Percentiles rank a stretch among this genome's conserved stretches.
These are phyloP conservation scores for Solanum appendiculatum DNA, from an alignment of 257 asterid genomes.

Conservation along the genomic window DNA sequence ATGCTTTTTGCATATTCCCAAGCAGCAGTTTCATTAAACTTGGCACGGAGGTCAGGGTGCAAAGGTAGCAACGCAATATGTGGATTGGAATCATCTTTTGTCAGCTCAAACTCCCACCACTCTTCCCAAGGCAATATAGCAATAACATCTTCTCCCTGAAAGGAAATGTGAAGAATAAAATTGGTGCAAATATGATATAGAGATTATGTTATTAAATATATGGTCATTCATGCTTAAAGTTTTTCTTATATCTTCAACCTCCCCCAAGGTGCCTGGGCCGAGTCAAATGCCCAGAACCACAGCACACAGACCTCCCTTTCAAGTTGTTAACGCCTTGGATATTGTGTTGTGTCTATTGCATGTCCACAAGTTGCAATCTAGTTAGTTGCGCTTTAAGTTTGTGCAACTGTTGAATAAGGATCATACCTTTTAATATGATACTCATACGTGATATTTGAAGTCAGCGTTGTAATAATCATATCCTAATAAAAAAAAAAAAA, in stretches of 20 bases:
- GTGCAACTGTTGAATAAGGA: background rate
- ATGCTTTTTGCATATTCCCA: slow-evolving; percentile 91
- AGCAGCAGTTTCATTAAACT: slow-evolving; percentile 79
- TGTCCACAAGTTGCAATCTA: background rate
- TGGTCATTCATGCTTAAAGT: background rate
- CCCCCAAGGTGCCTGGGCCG: background rate
- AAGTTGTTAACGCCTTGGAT: background rate
- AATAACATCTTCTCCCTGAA: slow-evolving; percentile 73
- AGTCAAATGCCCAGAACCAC: background rate
- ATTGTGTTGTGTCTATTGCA: background rate
- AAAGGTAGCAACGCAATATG: slow-evolving; percentile 86
- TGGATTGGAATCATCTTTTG: slow-evolving; percentile 74
- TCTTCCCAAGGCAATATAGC: slow-evolving; percentile 92
- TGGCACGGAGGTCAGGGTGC: slow-evolving; percentile 66
- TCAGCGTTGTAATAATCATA: background rate
- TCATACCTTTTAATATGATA: background rate
- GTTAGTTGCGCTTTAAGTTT: background rate
- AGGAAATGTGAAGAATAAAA: background rate
- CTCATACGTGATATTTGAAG: background rate
- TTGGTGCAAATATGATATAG: background rate
- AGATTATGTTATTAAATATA: background rate
- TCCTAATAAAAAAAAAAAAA: background rate
- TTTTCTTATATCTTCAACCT: background rate
- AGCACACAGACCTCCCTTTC: background rate
- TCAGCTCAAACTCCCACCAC: slow-evolving; percentile 85